These are phyloP conservation scores for Colletotrichum tropicicola DNA, from an alignment of 2,329 filamentous ascomycete genomes.

Conservation along the genomic window DNA sequence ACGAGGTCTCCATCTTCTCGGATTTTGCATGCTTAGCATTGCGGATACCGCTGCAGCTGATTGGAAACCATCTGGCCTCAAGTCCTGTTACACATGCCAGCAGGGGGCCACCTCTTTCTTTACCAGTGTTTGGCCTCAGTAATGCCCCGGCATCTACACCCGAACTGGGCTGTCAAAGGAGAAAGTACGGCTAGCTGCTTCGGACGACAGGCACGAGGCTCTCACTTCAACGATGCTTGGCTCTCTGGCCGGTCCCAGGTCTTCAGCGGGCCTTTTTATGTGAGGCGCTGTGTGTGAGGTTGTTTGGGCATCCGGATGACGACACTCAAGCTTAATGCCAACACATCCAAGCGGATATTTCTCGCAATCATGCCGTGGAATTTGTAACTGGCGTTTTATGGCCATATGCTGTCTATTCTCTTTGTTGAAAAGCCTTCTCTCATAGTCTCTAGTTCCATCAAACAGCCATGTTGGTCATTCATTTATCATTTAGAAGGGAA, in stretches of 20 bases:
- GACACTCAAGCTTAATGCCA: not conserved
- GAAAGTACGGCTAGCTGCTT: not conserved
- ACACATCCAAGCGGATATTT: not conserved
- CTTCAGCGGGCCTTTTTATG: not conserved
- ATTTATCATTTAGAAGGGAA: constrained; percentile 46
- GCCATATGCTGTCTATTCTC: not conserved
- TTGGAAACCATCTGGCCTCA: constrained; percentile 10
- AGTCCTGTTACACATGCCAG: not conserved
- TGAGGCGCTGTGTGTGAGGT: not conserved
- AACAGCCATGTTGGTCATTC: not conserved
- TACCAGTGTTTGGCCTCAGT: not conserved
- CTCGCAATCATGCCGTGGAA: not conserved
- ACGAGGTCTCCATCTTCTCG: constrained; percentile 10
- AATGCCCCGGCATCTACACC: not conserved
- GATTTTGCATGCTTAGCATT: not conserved
- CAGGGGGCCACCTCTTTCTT: not conserved
- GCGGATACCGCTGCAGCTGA: not conserved
- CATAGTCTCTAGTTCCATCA: not conserved
- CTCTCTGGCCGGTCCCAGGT: not conserved
- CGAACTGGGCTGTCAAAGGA: constrained; percentile 15
- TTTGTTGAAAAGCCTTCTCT: not conserved
- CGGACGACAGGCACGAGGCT: constrained; percentile 3
- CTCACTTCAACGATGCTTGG: not conserved
- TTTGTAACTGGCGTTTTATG: not conserved
- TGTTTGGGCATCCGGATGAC: constrained; percentile 2